Conservation (phyloP, 169 alveolate species). For the Cryptosporidium xiaoi region DNA sequence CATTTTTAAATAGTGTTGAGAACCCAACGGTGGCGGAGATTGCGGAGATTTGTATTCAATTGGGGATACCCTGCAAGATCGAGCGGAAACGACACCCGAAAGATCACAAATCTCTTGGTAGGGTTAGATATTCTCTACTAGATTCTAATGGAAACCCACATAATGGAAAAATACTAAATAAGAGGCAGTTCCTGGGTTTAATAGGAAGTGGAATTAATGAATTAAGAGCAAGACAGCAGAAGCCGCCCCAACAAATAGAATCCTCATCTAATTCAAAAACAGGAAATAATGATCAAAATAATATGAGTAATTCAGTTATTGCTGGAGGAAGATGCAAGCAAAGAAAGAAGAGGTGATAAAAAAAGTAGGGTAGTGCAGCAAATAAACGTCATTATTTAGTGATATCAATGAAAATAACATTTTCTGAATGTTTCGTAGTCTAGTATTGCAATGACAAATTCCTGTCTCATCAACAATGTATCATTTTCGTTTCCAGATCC, state of each 20-base stretch:
- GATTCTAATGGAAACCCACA: conserved; percentile 17
- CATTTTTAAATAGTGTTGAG: conserved; percentile 13
- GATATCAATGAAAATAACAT: conserved; percentile 2
- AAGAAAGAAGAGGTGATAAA: conserved; percentile 12
- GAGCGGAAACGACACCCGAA: conserved; percentile 42
- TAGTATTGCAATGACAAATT: conserved; percentile 37
- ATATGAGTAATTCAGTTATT: background rate
- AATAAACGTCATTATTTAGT: background rate
- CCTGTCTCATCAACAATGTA: conserved; percentile 35
- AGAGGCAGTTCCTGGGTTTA: background rate
- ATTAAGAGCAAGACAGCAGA: conserved; percentile 25
- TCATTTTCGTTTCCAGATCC: conserved; percentile 43
- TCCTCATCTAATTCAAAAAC: background rate
- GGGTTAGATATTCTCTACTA: conserved; percentile 37
- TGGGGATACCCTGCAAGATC: conserved; percentile 56
- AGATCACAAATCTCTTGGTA: conserved; percentile 41
- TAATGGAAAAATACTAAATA: conserved; percentile 19
- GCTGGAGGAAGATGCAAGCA: background rate
- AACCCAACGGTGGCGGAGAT: conserved; percentile 65
- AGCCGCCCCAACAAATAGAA: background rate
- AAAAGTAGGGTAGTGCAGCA: background rate
- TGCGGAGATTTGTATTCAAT: conserved; percentile 64
- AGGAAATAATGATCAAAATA: background rate
- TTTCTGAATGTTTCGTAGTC: conserved; percentile 30
- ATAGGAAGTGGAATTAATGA: conserved; percentile 27